These are phyloP conservation scores for Melastoma malabathricum DNA, from an alignment of 345 rosid species.

Conservation along the genomic window DNA sequence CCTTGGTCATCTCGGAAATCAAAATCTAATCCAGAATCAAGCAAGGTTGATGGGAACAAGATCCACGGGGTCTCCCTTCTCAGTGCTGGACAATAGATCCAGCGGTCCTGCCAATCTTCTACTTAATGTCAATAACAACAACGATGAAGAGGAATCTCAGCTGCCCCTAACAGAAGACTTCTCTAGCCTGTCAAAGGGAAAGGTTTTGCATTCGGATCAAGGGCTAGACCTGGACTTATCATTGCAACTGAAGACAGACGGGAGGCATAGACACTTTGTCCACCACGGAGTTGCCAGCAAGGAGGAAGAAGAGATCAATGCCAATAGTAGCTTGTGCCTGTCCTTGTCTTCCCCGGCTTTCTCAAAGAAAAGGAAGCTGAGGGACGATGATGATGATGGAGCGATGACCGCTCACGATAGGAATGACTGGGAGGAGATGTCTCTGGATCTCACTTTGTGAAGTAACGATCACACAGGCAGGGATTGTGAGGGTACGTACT, in stretches of 20 bases:
- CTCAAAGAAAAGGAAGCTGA: constrained; percentile 26
- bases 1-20: too few species aligned
- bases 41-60: too few species aligned
- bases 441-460: constrained; percentile 81
- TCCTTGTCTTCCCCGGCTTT: constrained; percentile 44
- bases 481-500: constrained; percentile 36
- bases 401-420: too few species aligned
- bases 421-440: constrained; percentile 9
- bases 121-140: too few species aligned
- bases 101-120: too few species aligned
- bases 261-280: too few species aligned
- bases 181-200: constrained; percentile 20
- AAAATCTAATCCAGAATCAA: too few species aligned
- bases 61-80: too few species aligned
- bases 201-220: constrained; percentile 11
- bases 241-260: constrained; percentile 20
- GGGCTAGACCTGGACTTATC: constrained; percentile 62
- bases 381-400: constrained; percentile 13
- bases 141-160: too few species aligned
- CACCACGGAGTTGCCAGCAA: too few species aligned
- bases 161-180: background rate
- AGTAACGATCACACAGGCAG: constrained; percentile 16
- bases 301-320: constrained; percentile 9
- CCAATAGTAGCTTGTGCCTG: constrained; percentile 39
- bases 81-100: too few species aligned